These are phyloP conservation scores for Pleurotus eryngii DNA, from an alignment of 768 basidiomycete species.

Conservation along the genomic window DNA sequence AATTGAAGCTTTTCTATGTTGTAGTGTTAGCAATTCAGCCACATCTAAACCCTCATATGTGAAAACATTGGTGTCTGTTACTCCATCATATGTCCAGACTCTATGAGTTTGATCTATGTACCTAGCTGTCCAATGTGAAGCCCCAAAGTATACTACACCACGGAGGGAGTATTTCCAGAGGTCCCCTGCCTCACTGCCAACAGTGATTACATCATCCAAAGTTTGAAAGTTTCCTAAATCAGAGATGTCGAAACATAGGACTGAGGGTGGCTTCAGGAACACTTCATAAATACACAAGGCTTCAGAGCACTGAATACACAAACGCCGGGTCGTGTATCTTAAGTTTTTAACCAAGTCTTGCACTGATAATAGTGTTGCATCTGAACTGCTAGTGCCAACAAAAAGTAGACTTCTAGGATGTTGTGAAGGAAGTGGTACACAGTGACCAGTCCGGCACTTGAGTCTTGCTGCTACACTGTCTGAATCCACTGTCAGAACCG, in stretches of 20 bases:
- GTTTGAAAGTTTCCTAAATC: background rate
- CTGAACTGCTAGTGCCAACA: background rate
- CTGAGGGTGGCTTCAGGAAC: background rate
- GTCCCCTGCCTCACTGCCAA: background rate
- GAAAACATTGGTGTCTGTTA: background rate
- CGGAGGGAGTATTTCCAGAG: background rate
- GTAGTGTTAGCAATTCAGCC: too few species aligned
- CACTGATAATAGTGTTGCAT: background rate
- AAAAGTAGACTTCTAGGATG: background rate
- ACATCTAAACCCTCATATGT: too few species aligned
- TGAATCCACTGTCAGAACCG: too few species aligned
- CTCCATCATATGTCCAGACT: constrained; percentile 1
- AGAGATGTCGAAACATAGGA: background rate
- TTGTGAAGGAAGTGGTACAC: background rate
- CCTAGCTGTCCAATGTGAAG: background rate
- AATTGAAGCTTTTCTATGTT: too few species aligned
- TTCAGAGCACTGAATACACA: background rate
- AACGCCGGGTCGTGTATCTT: background rate
- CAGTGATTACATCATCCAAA: background rate
- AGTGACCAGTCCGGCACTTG: too few species aligned
- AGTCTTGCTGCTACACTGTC: too few species aligned
- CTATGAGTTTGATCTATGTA: background rate
- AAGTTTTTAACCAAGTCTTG: background rate
- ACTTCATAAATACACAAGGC: background rate
- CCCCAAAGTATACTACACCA: background rate